Percentiles rank a stretch among this genome's conserved stretches.
Conservation (phyloP, 2,329 filamentous ascomycete genomes). For the Colletotrichum echinochloae region DNA sequence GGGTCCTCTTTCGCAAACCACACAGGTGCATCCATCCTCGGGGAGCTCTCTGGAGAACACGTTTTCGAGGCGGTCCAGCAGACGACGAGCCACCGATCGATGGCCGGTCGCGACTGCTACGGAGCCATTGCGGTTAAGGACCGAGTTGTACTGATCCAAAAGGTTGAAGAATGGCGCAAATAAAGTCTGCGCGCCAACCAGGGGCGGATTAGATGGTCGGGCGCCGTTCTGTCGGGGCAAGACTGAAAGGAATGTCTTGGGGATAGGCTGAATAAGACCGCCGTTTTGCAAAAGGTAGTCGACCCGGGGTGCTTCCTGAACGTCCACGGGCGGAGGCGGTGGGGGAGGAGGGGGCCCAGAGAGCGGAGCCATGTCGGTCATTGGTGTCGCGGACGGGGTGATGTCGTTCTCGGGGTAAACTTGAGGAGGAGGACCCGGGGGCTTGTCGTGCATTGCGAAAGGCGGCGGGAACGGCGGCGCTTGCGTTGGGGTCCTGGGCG, state of each 20-base stretch:
- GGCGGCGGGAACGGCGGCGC: conserved; percentile 62
- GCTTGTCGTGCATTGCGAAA: conserved; percentile 54
- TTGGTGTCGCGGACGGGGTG: conserved; percentile 54
- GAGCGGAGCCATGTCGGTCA: conserved; percentile 52
- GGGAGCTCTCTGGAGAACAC: conserved; percentile 95
- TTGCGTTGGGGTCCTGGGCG: conserved; percentile 71
- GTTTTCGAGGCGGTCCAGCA: conserved; percentile 91
- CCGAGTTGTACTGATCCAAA: conserved; percentile 86
- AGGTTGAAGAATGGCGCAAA: conserved; percentile 87
- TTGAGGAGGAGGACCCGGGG: conserved; percentile 50
- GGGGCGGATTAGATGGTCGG: conserved; percentile 71
- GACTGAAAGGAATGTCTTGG: conserved; percentile 78
- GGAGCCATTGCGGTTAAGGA: conserved; percentile 86
- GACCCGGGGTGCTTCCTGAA: conserved; percentile 81
- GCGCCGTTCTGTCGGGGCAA: conserved; percentile 68
- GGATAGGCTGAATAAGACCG: conserved; percentile 77
- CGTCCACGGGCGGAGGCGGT: conserved; percentile 79
- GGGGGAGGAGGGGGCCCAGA: conserved; percentile 70
- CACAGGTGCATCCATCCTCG: conserved; percentile 83
- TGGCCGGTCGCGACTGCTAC: conserved; percentile 96
- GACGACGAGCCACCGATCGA: conserved; percentile 88
- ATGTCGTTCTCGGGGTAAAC: conserved; percentile 53
- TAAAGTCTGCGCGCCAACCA: conserved; percentile 76
- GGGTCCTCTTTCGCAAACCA: conserved; percentile 78
- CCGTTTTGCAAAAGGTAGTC: conserved; percentile 94